Percentiles rank a stretch among this genome's conserved stretches.
phyloP scores from a whole-genome alignment of 352 stramenopile genomes.

The Aphanomyces invadans region DNA sequence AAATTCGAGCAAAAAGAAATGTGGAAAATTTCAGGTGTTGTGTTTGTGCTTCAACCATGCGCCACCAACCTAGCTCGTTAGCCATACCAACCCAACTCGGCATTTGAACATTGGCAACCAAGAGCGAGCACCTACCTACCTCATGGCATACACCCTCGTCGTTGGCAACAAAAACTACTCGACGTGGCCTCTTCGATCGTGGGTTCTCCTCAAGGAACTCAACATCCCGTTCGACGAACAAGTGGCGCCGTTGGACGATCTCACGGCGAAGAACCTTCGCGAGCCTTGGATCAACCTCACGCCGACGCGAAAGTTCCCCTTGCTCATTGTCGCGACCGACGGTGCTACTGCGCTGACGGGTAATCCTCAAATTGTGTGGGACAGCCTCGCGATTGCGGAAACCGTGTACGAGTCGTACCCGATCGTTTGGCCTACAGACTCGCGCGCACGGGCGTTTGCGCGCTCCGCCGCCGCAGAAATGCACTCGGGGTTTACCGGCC shows the following conservation, averaged over 20 bases:
- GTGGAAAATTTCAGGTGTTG: no score
- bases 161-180: conserved; percentile 12
- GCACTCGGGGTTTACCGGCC: neutral
- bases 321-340: neutral
- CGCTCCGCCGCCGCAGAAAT: neutral
- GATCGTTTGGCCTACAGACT: neutral
- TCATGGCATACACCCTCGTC: neutral
- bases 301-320: neutral
- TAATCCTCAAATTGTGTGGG: neutral
- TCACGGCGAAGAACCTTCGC: neutral
- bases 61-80: no score
- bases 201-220: neutral
- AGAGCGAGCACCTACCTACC: neutral
- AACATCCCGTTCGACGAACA: conserved; percentile 1
- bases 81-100: no score
- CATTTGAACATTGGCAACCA: neutral
- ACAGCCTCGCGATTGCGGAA: neutral
- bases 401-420: neutral
- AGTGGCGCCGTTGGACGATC: neutral
- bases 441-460: neutral
- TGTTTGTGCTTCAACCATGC: no score
- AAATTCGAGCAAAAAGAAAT: no score
- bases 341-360: neutral
- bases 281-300: neutral
- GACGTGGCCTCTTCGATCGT: conserved; percentile 10